These are phyloP conservation scores for Stagonosporopsis chrysanthemi DNA, from an alignment of 2,329 filamentous ascomycete genomes.

Conservation along the genomic window DNA sequence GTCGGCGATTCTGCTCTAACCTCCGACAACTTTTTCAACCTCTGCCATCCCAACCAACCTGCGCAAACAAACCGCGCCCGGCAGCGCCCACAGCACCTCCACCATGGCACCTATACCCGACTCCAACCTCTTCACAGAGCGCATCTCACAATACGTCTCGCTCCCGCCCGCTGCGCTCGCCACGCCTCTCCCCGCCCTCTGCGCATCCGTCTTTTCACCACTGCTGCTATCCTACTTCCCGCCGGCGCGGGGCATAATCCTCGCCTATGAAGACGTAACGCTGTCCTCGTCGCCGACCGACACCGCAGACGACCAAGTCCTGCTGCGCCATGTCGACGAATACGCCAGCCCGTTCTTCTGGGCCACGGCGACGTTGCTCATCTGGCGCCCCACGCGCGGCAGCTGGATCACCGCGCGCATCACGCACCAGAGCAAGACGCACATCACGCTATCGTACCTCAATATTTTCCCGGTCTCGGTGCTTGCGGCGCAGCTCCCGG, in stretches of 20 bases:
- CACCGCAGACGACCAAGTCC: neutral
- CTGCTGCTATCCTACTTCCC: constrained; percentile 80
- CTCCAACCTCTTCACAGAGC: constrained; percentile 74
- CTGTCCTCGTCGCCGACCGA: constrained; percentile 64
- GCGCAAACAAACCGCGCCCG: constrained; percentile 23
- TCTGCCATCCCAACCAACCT: neutral
- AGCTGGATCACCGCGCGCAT: constrained; percentile 80
- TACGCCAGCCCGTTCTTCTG: constrained; percentile 87
- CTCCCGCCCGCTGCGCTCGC: constrained; percentile 75
- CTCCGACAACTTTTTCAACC: constrained; percentile 43
- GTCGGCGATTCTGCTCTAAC: neutral
- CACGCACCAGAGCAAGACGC: constrained; percentile 86
- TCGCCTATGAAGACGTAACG: constrained; percentile 74
- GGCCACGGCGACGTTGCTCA: constrained; percentile 84
- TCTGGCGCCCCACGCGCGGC: constrained; percentile 79
- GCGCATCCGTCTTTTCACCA: constrained; percentile 77
- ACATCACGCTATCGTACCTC: constrained; percentile 87
- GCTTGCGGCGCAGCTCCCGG: constrained; percentile 76
- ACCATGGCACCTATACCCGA: constrained; percentile 39
- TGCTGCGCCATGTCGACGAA: constrained; percentile 60
- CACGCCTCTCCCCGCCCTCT: constrained; percentile 73
- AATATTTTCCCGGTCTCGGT: constrained; percentile 93
- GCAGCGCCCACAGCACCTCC: constrained; percentile 4
- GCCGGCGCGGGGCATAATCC: constrained; percentile 74
- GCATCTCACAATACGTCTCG: constrained; percentile 80